Evolutionary conservation across 371 early-diverging fungal genomes (phyloP).

Genomic region (Mortierella sp.): DNA sequence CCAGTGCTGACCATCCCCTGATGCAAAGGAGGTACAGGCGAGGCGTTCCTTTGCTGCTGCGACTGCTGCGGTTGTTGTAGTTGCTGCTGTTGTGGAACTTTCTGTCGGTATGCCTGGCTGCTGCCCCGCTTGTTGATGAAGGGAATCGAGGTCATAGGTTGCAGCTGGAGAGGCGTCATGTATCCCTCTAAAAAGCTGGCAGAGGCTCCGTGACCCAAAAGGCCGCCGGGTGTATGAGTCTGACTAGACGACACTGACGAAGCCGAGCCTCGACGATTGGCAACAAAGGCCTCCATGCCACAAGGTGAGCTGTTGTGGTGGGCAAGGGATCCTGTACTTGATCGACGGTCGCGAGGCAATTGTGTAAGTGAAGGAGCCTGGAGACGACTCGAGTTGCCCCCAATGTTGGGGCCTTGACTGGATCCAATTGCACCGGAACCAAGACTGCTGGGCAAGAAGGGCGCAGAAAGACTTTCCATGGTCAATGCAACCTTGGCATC

Average conservation of each 20-base stretch:
- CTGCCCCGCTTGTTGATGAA: conserved; percentile 44
- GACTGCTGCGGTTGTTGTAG: conserved; percentile 6
- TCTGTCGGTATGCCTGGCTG: conserved; percentile 47
- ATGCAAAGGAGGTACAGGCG: background rate
- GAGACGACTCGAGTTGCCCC: conserved; percentile 4
- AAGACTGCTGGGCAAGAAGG: background rate
- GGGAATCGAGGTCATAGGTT: conserved; percentile 29
- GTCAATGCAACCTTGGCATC: conserved; percentile 9
- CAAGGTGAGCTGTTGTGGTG: conserved; percentile 28
- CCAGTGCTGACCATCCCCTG: conserved; percentile 10
- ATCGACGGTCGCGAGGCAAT: conserved; percentile 38
- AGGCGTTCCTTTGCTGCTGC: background rate
- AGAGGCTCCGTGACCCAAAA: background rate
- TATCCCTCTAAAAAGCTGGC: conserved; percentile 34
- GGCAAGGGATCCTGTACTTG: conserved; percentile 53
- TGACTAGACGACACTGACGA: conserved; percentile 46
- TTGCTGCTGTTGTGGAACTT: conserved; percentile 17
- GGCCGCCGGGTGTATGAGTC: conserved; percentile 22
- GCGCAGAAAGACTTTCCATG: conserved; percentile 6
- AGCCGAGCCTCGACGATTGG: conserved; percentile 44
- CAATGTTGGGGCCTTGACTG: background rate
- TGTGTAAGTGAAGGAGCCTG: background rate
- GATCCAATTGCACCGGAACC: background rate
- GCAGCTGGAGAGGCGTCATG: conserved; percentile 14
- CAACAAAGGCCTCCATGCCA: conserved; percentile 50